Conservation (phyloP, 257 asterid genomes). For the Forsythia viridissima region DNA sequence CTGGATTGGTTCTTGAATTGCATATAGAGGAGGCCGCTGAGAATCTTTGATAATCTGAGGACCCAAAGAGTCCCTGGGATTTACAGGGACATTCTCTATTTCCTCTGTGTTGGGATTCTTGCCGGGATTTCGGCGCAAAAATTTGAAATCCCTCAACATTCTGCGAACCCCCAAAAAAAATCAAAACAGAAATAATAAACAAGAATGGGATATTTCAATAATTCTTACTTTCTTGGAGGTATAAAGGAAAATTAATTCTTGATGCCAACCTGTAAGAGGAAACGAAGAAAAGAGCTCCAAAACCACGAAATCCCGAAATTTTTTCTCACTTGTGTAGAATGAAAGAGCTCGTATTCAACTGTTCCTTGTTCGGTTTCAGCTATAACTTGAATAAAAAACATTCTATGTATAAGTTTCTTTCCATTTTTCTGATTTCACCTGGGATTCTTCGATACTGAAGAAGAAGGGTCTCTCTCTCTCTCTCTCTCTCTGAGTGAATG, state of each 20-base stretch:
- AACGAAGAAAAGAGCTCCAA: constrained; percentile 56
- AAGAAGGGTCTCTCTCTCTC: background rate
- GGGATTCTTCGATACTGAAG: constrained; percentile 15
- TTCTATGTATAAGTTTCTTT: background rate
- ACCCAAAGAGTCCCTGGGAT: constrained; percentile 53
- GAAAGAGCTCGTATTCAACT: constrained; percentile 5
- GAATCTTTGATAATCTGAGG: constrained; percentile 56
- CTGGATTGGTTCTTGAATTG: constrained; percentile 67
- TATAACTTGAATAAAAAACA: constrained; percentile 21
- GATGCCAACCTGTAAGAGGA: constrained; percentile 56
- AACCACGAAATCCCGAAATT: constrained; percentile 54
- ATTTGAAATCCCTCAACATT: constrained; percentile 88
- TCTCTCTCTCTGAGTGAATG: constrained; percentile 13
- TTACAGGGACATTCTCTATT: constrained; percentile 77
- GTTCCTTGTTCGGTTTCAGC: constrained; percentile 4
- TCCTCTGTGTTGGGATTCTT: constrained; percentile 67
- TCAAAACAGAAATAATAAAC: background rate
- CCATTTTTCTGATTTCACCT: background rate
- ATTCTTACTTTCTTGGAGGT: constrained; percentile 17
- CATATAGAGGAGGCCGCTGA: constrained; percentile 75
- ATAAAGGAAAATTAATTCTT: background rate
- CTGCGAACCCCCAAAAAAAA: constrained; percentile 34
- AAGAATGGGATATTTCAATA: background rate
- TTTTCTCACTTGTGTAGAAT: constrained; percentile 26
- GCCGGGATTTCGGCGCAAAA: constrained; percentile 71